A percentile compares a stretch with the other conserved stretches of the same genome.
These are phyloP conservation scores for Purshia tridentata DNA, from an alignment of 306 rosid species.

Conservation along the genomic window DNA sequence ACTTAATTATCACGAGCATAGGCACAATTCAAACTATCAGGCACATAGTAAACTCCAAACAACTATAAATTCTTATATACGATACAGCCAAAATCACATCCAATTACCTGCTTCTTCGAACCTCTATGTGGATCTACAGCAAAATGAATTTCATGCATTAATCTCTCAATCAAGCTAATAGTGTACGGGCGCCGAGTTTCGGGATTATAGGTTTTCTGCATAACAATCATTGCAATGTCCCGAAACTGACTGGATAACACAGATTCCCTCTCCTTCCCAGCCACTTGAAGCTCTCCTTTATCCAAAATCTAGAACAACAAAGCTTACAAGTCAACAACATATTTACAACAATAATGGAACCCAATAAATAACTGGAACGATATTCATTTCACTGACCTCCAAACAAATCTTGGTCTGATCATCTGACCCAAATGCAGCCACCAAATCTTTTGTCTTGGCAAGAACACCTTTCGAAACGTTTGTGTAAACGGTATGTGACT, in stretches of 20 bases:
- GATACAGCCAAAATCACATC: neutral
- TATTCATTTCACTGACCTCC: slow-evolving; percentile 48
- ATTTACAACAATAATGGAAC: neutral
- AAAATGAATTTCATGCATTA: slow-evolving; percentile 85
- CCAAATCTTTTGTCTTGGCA: slow-evolving; percentile 81
- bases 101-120: slow-evolving; percentile 84
- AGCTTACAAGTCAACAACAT: neutral
- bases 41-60: neutral
- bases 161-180: slow-evolving; percentile 89
- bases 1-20: neutral
- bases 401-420: slow-evolving; percentile 73
- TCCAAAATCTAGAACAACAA: slow-evolving; percentile 56
- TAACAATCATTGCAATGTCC: slow-evolving; percentile 90
- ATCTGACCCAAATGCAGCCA: slow-evolving; percentile 75
- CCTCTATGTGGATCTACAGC: slow-evolving; percentile 77
- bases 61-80: neutral
- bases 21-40: neutral
- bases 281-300: slow-evolving; percentile 94
- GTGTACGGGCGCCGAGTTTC: slow-evolving; percentile 97
- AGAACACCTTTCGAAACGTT: slow-evolving; percentile 96
- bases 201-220: slow-evolving; percentile 91
- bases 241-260: slow-evolving; percentile 81
- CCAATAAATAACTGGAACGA: neutral
- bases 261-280: slow-evolving; percentile 97
- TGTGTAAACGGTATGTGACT: slow-evolving; percentile 77